phyloP scores from a whole-genome alignment of 495 filamentous ascomycete genomes.

The Trichoderma virens region DNA sequence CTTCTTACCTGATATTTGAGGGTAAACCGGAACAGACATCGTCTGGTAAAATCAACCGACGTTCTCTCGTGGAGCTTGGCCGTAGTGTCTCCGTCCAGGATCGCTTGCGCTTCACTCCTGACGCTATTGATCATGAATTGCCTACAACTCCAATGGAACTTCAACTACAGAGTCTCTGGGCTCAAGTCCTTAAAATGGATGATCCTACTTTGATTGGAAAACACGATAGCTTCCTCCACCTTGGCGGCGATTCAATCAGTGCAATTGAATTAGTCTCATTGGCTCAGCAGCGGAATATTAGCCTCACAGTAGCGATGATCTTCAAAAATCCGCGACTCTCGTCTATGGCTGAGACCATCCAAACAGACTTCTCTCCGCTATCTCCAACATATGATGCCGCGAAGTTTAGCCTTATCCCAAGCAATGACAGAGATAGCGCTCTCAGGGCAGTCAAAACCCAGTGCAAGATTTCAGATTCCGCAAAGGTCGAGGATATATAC shows the following conservation, averaged over 20 bases:
- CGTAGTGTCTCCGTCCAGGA: background rate
- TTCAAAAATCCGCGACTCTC: slow-evolving; percentile 39
- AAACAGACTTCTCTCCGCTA: background rate
- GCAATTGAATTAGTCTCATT: background rate
- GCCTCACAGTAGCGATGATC: slow-evolving; percentile 7
- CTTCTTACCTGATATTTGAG: slow-evolving; percentile 6
- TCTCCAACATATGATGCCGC: background rate
- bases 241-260: slow-evolving; percentile 5
- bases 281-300: background rate
- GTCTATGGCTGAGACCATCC: background rate
- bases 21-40: background rate
- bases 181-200: background rate
- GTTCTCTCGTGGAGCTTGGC: background rate
- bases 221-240: slow-evolving; percentile 4
- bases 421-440: background rate
- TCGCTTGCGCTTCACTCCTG: slow-evolving; percentile 20
- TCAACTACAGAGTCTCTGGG: background rate
- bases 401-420: background rate
- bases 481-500: background rate
- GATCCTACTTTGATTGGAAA: background rate
- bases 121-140: slow-evolving; percentile 13
- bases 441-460: background rate
- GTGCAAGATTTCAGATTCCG: background rate
- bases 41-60: background rate
- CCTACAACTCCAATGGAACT: background rate